Evolutionary conservation across 2,329 filamentous ascomycete genomes (phyloP).

Genomic region (Ophiostoma novo-ulmi): DNA sequence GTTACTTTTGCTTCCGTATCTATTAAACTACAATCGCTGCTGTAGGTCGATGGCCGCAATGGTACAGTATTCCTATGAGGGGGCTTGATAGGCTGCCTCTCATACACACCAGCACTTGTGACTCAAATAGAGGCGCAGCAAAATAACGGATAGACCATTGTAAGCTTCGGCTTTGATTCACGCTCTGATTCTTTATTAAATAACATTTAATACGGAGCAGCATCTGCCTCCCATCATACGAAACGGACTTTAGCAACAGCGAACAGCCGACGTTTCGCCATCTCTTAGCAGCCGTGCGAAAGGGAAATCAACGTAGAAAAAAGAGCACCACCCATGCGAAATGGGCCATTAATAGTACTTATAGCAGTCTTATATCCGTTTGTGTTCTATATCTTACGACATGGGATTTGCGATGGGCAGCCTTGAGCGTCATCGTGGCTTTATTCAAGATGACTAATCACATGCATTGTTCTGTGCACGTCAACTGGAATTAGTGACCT

Average conservation of each 20-base stretch:
- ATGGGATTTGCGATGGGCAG: background rate
- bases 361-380: background rate
- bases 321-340: background rate
- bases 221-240: background rate
- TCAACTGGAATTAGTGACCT: background rate
- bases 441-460: background rate
- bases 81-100: slow-evolving; percentile 6
- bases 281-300: background rate
- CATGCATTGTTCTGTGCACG: background rate
- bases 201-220: background rate
- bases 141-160: background rate
- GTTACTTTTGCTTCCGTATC: background rate
- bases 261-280: background rate
- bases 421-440: background rate
- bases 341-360: background rate
- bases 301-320: background rate
- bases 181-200: background rate
- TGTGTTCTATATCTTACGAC: background rate
- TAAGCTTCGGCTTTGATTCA: background rate
- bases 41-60: background rate
- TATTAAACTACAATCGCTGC: background rate
- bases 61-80: background rate
- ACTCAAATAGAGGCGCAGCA: background rate
- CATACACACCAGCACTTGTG: background rate
- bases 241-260: background rate